Evolutionary conservation across 2,329 filamentous ascomycete genomes (phyloP).

Genomic region (Elsinoe batatas): DNA sequence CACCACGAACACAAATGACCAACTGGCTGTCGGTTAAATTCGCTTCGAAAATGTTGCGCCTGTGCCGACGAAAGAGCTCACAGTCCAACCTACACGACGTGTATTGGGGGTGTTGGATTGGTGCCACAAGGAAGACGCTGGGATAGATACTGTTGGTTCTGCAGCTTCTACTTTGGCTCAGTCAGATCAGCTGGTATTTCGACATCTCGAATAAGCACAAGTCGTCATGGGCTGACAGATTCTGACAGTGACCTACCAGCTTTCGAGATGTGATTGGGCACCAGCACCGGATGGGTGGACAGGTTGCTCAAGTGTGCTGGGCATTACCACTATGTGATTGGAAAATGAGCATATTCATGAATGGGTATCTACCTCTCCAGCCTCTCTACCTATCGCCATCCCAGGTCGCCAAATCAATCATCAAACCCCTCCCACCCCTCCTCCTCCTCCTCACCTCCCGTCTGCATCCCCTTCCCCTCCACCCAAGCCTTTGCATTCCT

Average conservation of each 20-base stretch:
- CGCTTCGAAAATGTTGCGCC: conserved; percentile 24
- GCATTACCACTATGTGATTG: no score
- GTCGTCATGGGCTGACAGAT: no score
- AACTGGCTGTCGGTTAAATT: conserved; percentile 24
- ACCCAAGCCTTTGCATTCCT: conserved; percentile 19
- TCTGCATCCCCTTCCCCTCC: conserved; percentile 19
- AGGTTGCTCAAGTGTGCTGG: no score
- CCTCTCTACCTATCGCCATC: no score
- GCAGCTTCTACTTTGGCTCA: conserved; percentile 20
- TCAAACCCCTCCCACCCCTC: conserved; percentile 17
- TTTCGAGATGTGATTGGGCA: no score
- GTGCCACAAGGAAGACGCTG: conserved; percentile 39
- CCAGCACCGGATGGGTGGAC: no score
- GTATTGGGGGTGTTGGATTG: conserved; percentile 42
- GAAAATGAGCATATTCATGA: no score
- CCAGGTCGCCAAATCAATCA: not conserved
- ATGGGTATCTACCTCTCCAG: no score
- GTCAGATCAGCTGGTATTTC: no score
- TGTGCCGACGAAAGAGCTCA: conserved; percentile 30
- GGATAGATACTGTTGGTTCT: conserved; percentile 45
- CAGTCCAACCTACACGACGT: conserved; percentile 35
- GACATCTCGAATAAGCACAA: no score
- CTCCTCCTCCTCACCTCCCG: conserved; percentile 16
- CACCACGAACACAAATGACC: conserved; percentile 25
- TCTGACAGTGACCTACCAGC: no score